These are phyloP conservation scores for Fusarium azukiicola DNA, from an alignment of 2,329 filamentous ascomycete genomes.

Conservation along the genomic window DNA sequence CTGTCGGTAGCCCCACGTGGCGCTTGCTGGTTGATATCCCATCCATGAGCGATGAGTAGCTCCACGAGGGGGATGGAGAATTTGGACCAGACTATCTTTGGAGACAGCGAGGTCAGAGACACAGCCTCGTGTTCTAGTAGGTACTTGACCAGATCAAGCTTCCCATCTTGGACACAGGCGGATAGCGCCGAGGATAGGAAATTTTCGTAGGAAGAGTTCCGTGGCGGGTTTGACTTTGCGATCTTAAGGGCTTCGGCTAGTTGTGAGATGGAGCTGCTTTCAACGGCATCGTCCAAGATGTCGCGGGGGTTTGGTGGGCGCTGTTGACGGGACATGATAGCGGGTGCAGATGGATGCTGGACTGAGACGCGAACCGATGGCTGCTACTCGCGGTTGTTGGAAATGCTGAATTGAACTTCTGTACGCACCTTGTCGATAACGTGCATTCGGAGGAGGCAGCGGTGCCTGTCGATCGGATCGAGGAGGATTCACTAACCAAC, in stretches of 20 bases:
- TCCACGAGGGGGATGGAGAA: constrained; percentile 29
- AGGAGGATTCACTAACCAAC: background rate
- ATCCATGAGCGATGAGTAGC: constrained; percentile 27
- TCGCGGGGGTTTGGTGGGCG: constrained; percentile 5
- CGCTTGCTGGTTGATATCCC: constrained; percentile 29
- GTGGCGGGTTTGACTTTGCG: background rate
- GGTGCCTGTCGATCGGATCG: constrained; percentile 1
- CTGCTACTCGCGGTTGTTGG: background rate
- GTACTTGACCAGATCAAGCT: constrained; percentile 8
- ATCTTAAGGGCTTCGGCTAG: background rate
- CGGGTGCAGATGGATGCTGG: too few relatives aligned
- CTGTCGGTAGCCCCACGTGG: background rate
- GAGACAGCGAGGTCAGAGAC: background rate
- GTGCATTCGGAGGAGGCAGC: background rate
- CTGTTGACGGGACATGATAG: background rate
- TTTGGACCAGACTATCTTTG: constrained; percentile 3
- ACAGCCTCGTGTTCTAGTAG: background rate
- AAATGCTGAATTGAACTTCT: too few relatives aligned
- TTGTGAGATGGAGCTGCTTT: background rate
- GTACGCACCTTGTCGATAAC: background rate
- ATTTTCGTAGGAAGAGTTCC: constrained; percentile 1
- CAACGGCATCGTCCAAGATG: background rate
- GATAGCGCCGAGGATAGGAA: background rate
- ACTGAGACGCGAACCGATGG: too few relatives aligned
- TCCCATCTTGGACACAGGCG: constrained; percentile 8